Evolutionary conservation across 2,329 filamentous ascomycete genomes (phyloP).

Genomic region (Trichophaea hybrida): DNA sequence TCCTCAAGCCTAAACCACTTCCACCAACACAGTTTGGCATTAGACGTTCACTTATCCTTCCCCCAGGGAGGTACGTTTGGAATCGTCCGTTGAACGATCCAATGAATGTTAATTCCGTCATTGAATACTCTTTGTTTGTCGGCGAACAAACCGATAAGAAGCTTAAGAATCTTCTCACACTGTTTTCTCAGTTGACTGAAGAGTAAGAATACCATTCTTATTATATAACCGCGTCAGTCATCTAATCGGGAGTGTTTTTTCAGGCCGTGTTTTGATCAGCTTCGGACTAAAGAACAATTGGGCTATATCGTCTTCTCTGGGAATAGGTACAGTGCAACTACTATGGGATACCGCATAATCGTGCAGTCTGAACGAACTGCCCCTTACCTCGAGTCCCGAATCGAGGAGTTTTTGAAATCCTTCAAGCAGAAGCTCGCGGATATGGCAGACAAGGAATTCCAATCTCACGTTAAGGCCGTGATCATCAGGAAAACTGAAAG

Average conservation of each 20-base stretch:
- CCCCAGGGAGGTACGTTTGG: constrained; percentile 71
- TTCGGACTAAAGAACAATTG: constrained; percentile 92
- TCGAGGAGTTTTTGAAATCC: constrained; percentile 64
- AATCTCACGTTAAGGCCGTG: constrained; percentile 77
- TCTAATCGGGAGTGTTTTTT: neutral
- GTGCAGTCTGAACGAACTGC: constrained; percentile 85
- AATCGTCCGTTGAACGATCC: constrained; percentile 68
- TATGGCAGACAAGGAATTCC: constrained; percentile 75
- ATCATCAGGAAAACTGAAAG: constrained; percentile 80
- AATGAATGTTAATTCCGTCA: constrained; percentile 76
- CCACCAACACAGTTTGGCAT: constrained; percentile 69
- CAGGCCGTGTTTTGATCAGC: constrained; percentile 71
- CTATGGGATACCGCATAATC: constrained; percentile 72
- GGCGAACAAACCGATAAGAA: constrained; percentile 54
- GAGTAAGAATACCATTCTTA: constrained; percentile 36
- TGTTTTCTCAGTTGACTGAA: constrained; percentile 79
- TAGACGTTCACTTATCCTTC: constrained; percentile 60
- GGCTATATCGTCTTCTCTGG: constrained; percentile 93
- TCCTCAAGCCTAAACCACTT: constrained; percentile 57
- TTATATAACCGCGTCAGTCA: neutral
- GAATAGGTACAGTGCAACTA: constrained; percentile 54
- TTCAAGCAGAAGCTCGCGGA: constrained; percentile 52
- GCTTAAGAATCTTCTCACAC: constrained; percentile 59
- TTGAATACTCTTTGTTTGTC: constrained; percentile 62
- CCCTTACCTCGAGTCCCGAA: constrained; percentile 70